phyloP scores from a whole-genome alignment of 441 rosid species.

The Lagerstroemia fauriei region DNA sequence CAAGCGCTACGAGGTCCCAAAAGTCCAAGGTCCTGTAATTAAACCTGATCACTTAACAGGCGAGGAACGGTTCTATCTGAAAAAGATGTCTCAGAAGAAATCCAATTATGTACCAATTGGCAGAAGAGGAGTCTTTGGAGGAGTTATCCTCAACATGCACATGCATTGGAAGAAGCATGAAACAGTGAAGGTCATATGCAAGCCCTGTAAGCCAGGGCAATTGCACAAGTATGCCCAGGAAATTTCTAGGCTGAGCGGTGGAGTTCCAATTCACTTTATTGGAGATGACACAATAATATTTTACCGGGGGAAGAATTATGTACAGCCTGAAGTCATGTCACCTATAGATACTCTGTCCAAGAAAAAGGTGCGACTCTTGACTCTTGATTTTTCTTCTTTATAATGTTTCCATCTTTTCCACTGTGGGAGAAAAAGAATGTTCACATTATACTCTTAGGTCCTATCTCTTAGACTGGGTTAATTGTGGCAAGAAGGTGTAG shows the following conservation, averaged over 20 bases:
- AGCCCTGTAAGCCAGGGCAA: conserved; percentile 76
- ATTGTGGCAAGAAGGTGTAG: neutral
- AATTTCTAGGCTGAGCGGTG: conserved; percentile 86
- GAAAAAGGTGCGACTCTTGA: conserved; percentile 52
- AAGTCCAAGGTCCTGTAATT: conserved; percentile 78
- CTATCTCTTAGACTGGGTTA: neutral
- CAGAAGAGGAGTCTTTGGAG: conserved; percentile 82
- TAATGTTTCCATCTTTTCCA: neutral
- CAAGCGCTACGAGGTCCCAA: conserved; percentile 74
- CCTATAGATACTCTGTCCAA: conserved; percentile 86
- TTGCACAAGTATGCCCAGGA: conserved; percentile 66
- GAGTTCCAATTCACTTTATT: conserved; percentile 67
- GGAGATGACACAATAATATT: conserved; percentile 76
- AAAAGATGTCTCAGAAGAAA: conserved; percentile 86
- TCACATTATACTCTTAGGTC: neutral
- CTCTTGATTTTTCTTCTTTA: neutral
- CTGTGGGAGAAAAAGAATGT: too few relatives aligned
- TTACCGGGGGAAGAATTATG: conserved; percentile 85
- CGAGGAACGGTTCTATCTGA: conserved; percentile 82
- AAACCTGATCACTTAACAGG: conserved; percentile 70
- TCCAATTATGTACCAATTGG: conserved; percentile 78
- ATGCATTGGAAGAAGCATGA: conserved; percentile 90
- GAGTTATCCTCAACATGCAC: conserved; percentile 88
- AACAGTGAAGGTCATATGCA: conserved; percentile 88
- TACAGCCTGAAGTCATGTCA: conserved; percentile 88